Percentiles rank a stretch among this genome's conserved stretches.
Conservation (phyloP, 2,329 filamentous ascomycete species). For the Truncatella angustata region DNA sequence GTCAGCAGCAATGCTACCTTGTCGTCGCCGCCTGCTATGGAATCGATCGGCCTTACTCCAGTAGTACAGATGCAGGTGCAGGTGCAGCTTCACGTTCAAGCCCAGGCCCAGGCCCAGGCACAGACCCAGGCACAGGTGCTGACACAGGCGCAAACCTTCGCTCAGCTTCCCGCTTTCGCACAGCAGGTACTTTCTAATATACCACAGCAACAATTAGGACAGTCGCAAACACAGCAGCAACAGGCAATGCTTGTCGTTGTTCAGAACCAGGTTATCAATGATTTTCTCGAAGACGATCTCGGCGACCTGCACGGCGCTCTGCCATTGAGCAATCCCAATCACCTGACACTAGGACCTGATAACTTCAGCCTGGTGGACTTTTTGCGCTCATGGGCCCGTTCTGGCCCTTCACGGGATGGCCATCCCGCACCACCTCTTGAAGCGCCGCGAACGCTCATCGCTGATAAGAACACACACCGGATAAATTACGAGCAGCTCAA, state of each 20-base stretch:
- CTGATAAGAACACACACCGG: constrained; percentile 25
- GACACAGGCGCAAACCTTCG: neutral
- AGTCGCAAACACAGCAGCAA: neutral
- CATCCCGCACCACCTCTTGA: neutral
- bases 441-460: constrained; percentile 6
- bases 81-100: too few species aligned
- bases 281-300: constrained; percentile 15
- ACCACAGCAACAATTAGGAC: neutral
- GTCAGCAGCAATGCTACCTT: too few species aligned
- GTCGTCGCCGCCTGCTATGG: neutral
- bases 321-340: constrained; percentile 30
- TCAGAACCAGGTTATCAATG: constrained; percentile 10
- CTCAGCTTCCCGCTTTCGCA: neutral
- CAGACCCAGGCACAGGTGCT: neutral
- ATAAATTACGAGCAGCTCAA: constrained; percentile 44
- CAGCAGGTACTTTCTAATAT: neutral
- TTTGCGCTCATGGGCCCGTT: constrained; percentile 44
- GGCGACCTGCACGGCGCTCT: constrained; percentile 25
- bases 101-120: too few species aligned
- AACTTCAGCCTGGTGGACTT: constrained; percentile 52
- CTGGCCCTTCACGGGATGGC: neutral
- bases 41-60: too few species aligned
- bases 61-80: too few species aligned
- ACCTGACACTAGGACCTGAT: constrained; percentile 40
- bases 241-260: neutral